Percentiles rank a stretch among this genome's conserved stretches.
phyloP scores from a whole-genome alignment of 2,329 filamentous ascomycete genomes.

The Colletotrichum cuscutae region DNA sequence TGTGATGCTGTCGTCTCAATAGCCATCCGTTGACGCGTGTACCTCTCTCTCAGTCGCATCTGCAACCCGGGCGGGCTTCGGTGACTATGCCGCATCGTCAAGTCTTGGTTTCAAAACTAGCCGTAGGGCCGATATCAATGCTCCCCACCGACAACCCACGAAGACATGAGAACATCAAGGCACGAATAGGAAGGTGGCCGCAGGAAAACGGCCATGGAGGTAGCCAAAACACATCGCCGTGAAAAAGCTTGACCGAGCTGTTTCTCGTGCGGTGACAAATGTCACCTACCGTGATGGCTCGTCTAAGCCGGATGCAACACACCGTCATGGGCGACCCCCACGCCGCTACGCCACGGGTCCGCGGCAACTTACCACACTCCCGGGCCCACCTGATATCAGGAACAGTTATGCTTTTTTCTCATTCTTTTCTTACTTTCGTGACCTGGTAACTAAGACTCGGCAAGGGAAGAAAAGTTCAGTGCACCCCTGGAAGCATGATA shows the following conservation, averaged over 20 bases:
- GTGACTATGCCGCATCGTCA: neutral
- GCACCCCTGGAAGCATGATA: neutral
- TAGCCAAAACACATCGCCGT: neutral
- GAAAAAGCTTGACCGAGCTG: neutral
- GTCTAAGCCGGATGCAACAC: neutral
- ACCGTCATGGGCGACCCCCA: constrained; percentile 4
- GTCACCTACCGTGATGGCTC: neutral
- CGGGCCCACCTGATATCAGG: constrained; percentile 4
- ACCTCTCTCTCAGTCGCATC: neutral
- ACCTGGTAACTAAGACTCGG: neutral
- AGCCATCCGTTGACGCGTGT: neutral
- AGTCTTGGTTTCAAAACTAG: neutral
- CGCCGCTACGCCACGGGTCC: neutral
- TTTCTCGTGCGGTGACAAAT: neutral
- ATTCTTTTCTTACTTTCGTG: neutral
- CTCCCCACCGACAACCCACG: neutral
- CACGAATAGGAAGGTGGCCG: neutral
- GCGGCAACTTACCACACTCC: constrained; percentile 6
- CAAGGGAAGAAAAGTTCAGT: neutral
- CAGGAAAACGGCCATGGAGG: neutral
- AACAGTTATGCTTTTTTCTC: neutral
- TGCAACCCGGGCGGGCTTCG: neutral
- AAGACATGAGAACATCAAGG: neutral
- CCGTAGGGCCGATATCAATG: neutral
- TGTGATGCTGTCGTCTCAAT: neutral